Conservation (phyloP, 176 grass and related monocot species). For the Oryza officinalis region DNA sequence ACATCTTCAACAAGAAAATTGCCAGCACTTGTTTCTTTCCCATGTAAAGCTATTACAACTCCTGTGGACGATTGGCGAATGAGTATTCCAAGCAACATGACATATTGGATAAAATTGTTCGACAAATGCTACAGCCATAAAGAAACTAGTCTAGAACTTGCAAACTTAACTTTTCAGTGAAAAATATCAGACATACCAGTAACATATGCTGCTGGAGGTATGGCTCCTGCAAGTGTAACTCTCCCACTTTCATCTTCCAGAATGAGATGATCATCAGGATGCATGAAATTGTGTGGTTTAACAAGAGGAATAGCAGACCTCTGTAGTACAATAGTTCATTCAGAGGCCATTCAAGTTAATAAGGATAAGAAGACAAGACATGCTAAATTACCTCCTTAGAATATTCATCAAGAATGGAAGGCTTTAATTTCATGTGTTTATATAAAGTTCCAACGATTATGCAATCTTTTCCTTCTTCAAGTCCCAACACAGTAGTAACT, state of each 20-base stretch:
- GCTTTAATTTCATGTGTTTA: slow-evolving; percentile 98
- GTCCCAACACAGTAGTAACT: slow-evolving; percentile 90
- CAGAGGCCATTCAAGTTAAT: not conserved
- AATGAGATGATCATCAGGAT: slow-evolving; percentile 94
- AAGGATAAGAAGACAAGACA: not conserved
- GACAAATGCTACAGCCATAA: not conserved
- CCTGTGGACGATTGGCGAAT: slow-evolving; percentile 43
- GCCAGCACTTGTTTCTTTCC: slow-evolving; percentile 90
- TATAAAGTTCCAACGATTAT: slow-evolving; percentile 91
- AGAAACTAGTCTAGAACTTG: not conserved
- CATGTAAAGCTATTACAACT: slow-evolving; percentile 77
- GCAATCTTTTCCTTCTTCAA: slow-evolving; percentile 93
- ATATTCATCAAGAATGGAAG: slow-evolving; percentile 93
- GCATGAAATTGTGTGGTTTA: slow-evolving; percentile 95
- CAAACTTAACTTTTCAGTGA: not conserved
- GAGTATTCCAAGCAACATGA: not conserved
- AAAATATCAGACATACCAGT: slow-evolving; percentile 51
- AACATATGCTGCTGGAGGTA: slow-evolving; percentile 69
- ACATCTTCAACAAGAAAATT: slow-evolving; percentile 93
- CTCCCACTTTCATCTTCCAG: slow-evolving; percentile 99
- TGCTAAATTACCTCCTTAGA: slow-evolving; percentile 82
- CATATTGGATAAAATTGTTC: not conserved
- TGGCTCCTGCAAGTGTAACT: slow-evolving; percentile 79
- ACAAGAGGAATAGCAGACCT: slow-evolving; percentile 87
- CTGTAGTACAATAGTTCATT: slow-evolving; percentile 46